These are phyloP conservation scores for Colletotrichum phormii DNA, from an alignment of 2,329 filamentous ascomycete genomes.

Conservation along the genomic window DNA sequence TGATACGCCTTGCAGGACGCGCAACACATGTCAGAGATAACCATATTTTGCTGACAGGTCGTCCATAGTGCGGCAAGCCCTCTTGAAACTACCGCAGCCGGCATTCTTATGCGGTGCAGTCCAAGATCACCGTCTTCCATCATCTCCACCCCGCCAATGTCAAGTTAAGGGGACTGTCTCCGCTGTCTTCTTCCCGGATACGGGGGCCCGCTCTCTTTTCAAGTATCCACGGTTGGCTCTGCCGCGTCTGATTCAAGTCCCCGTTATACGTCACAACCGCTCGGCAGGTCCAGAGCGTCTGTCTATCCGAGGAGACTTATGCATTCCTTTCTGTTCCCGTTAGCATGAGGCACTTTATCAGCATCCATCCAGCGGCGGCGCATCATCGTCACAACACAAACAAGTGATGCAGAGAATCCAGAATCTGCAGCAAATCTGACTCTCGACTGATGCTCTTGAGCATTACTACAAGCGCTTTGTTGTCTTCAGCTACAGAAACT, in stretches of 20 bases:
- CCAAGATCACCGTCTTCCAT: background rate
- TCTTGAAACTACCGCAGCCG: conserved; percentile 25
- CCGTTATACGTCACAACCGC: conserved; percentile 18
- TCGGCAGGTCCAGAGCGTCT: background rate
- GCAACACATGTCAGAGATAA: background rate
- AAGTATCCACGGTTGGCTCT: background rate
- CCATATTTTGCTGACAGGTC: background rate
- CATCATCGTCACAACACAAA: background rate
- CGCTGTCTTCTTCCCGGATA: background rate
- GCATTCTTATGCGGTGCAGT: conserved; percentile 12
- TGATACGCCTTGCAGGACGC: background rate
- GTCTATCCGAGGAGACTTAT: background rate
- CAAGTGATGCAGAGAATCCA: background rate
- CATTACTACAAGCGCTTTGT: background rate
- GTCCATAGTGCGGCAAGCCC: conserved; percentile 18
- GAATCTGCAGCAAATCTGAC: background rate
- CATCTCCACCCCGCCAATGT: background rate
- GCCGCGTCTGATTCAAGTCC: background rate
- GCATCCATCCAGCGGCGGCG: no score
- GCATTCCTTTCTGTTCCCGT: background rate
- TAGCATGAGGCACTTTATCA: background rate
- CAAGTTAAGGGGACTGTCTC: background rate
- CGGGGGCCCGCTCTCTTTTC: background rate
- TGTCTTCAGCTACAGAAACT: background rate
- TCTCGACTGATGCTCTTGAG: background rate